These are phyloP conservation scores for Claviceps fusiformis DNA, from an alignment of 2,329 filamentous ascomycete genomes.

Conservation along the genomic window DNA sequence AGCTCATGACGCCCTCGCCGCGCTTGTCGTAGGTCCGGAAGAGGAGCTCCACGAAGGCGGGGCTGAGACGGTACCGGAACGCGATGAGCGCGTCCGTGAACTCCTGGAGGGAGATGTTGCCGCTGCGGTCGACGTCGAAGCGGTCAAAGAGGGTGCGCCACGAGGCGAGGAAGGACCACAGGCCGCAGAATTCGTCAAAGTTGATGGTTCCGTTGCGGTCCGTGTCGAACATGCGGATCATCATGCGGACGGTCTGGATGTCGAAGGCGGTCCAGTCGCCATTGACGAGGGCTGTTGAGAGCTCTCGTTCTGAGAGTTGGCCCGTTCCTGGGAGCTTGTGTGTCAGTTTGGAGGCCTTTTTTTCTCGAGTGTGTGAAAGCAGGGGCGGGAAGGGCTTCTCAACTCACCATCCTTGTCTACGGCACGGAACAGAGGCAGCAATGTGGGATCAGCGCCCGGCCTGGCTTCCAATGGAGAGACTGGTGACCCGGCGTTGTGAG, in stretches of 20 bases:
- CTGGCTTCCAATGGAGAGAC: conserved; percentile 44
- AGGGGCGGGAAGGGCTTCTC: neutral
- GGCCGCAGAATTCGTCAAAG: conserved; percentile 89
- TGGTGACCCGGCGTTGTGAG: conserved; percentile 42
- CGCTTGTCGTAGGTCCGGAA: conserved; percentile 84
- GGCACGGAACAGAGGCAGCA: conserved; percentile 76
- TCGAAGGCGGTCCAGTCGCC: conserved; percentile 94
- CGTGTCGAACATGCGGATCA: conserved; percentile 99
- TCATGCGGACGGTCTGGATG: conserved; percentile 87
- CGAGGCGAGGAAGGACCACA: conserved; percentile 90
- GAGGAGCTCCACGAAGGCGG: conserved; percentile 68
- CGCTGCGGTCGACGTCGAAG: conserved; percentile 77
- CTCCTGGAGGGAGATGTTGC: conserved; percentile 74
- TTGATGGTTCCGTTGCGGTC: conserved; percentile 80
- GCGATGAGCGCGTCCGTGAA: conserved; percentile 83
- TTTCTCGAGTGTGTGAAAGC: neutral
- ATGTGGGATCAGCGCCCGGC: conserved; percentile 49
- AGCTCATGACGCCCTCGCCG: conserved; percentile 60
- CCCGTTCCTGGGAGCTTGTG: conserved; percentile 44
- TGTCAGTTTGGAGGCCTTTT: neutral
- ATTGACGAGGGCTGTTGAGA: conserved; percentile 84
- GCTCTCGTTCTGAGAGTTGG: conserved; percentile 71
- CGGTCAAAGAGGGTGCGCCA: conserved; percentile 93
- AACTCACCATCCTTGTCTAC: conserved; percentile 70
- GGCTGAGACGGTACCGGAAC: conserved; percentile 84